Evolutionary conservation across 2,329 filamentous ascomycete species (phyloP), one percentile per base, ranked within the genome.

Genomic region (Gaeumannomyces tritici): DNA sequence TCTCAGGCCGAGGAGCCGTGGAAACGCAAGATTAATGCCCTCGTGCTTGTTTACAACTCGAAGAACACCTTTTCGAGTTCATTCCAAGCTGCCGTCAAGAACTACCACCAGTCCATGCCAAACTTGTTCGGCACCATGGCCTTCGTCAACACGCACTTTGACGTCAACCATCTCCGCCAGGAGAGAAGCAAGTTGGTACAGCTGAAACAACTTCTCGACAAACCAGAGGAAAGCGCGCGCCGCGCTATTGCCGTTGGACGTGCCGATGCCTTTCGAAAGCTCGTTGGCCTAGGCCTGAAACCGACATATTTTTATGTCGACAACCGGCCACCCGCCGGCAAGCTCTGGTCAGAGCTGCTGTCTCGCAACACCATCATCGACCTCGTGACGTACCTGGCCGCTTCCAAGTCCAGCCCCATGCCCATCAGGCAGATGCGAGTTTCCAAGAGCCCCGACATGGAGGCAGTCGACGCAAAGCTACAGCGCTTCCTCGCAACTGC

Each of bases 71-170:
- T 59, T 13, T 7, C 3, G 11, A 2, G 18, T 4, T 59, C 57
- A 18, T 59, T 59, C 18, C 57, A 59, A 9, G 35, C 26, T 18
- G 26, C 26, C 57, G 29, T 59, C 29, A 35, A 35, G 57, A 24
- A 33, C 57, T 59, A 59, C 57, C 57, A 59, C 57, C 4, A 26
- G 15, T 59, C 29, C 57, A 59, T 59, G 57, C 57, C 57, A 28
- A 59, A 59, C 57, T 18, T 59, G 4, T 59, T 59, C 57, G 57
- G 12, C 1, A 26, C 18, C 15, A 31, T 59, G 57, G 27, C 57
- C 57, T 8, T 59, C 29, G 31, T 59, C 27, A 59, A 59, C 57
- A 59, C 57, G 4, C 57, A 59, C 57, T 59, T 59, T 18, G 31
- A 35, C 57, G 21, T 58, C 3, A 8, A 3, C 27, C n/a, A 3